A percentile compares a stretch with the other conserved stretches of the same genome.
phyloP scores from a whole-genome alignment of 768 basidiomycete genomes.

The Omphalotus guepiniiformis region DNA sequence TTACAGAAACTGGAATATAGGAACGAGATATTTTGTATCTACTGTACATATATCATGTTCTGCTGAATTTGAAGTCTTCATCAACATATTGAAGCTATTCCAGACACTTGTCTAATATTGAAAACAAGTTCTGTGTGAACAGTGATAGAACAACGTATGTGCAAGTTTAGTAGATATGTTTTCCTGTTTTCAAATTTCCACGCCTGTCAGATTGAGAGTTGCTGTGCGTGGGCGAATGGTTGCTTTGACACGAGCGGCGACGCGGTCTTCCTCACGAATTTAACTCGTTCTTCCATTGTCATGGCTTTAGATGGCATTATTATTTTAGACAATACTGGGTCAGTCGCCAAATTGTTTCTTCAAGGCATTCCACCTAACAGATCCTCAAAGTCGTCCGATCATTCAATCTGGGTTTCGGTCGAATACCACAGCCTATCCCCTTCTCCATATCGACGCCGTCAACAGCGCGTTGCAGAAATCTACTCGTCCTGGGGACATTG shows the following conservation, averaged over 20 bases:
- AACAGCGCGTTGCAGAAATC: constrained; percentile 40
- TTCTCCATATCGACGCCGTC: constrained; percentile 82
- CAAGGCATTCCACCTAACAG: constrained; percentile 7
- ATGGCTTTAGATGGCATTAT: constrained; percentile 85
- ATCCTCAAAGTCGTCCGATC: constrained; percentile 59
- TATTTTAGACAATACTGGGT: constrained; percentile 73
- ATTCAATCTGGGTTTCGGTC: constrained; percentile 89
- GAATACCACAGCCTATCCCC: constrained; percentile 70
- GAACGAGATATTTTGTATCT: too few species aligned
- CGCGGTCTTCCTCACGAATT: background rate
- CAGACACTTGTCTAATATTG: too few species aligned
- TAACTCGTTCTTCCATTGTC: background rate
- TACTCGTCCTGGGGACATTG: constrained; percentile 49
- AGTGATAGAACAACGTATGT: too few species aligned
- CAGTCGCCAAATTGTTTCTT: constrained; percentile 23
- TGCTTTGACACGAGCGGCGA: background rate
- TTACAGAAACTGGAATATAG: too few species aligned
- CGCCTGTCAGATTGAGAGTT: background rate
- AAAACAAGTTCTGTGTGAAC: too few species aligned
- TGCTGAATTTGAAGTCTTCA: too few species aligned
- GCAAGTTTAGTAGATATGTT: too few species aligned
- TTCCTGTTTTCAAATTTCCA: too few species aligned
- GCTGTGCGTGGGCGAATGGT: background rate
- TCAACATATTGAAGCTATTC: too few species aligned
- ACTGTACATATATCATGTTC: too few species aligned